Percentiles rank a stretch among this genome's conserved stretches.
These are phyloP conservation scores for Protomyces gravidus DNA, from an alignment of 1,139 yeast species.

Conservation along the genomic window DNA sequence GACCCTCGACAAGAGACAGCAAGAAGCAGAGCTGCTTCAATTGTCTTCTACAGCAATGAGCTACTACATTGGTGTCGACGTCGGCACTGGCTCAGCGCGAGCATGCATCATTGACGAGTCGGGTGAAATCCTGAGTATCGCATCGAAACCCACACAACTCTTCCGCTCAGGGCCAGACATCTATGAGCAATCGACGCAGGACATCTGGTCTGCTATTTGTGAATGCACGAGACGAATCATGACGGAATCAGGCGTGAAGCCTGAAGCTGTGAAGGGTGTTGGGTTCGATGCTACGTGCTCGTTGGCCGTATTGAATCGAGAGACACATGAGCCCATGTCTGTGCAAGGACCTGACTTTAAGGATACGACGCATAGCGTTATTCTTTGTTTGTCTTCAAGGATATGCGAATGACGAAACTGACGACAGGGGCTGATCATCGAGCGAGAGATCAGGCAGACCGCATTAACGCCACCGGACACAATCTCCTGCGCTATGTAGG, in stretches of 20 bases:
- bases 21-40: no score
- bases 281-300: conserved; percentile 99
- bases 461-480: conserved; percentile 75
- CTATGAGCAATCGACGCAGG: conserved; percentile 69
- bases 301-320: conserved; percentile 68
- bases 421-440: conserved; percentile 76
- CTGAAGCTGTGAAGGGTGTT: conserved; percentile 66
- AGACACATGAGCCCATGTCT: conserved; percentile 65
- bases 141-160: conserved; percentile 75
- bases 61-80: conserved; percentile 48
- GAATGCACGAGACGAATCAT: conserved; percentile 71
- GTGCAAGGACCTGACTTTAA: conserved; percentile 82
- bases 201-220: conserved; percentile 69
- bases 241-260: conserved; percentile 67
- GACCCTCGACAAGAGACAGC: no score
- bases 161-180: conserved; percentile 42
- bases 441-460: conserved; percentile 78
- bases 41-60: no score
- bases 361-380: conserved; percentile 69
- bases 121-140: conserved; percentile 72
- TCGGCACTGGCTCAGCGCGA: conserved; percentile 95
- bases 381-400: conserved; percentile 51
- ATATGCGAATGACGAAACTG: background rate
- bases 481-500: conserved; percentile 85
- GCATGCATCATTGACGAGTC: conserved; percentile 82